Base-by-base conservation (phyloP, 345 rosid genomes). In the Odontarrhena argentea region DNA sequence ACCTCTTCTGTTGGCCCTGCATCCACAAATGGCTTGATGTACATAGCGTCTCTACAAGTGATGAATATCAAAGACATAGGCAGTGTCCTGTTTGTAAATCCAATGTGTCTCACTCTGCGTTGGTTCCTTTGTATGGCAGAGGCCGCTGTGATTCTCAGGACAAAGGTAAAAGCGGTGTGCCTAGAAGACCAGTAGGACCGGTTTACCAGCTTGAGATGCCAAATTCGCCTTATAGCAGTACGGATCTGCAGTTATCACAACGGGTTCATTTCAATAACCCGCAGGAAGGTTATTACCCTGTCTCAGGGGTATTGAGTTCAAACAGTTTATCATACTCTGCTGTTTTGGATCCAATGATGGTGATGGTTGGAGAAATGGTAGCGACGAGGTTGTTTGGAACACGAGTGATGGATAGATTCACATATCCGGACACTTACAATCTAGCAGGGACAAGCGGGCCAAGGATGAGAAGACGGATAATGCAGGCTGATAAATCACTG, bases 41-140 rank as follows among this genome's bases (percentile, higher is more conserved):
- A 25, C 84, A 76, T 41, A 69, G 63, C 52, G 47, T 62, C 24
- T 71, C 83, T 1, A 6, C 73, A 0, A 74, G 82, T 18, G 75
- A 71, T 8, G 67, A 74, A 15, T 79, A 77, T 47, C 61, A 71
- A 55, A 70, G 76, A 35, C 86, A 76, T 48, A 82, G 69, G 42
- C 84, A 82, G n/a, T 94, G 99, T 58, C 99, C 99, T 15, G 97
- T 91, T 45, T 94, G 99, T 81, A 91, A 86, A 79, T 75, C 97
- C 1, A 84, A 86, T 60, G 76, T 94, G 41, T 86, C 99, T 18
- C 59, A 79, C 24, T 63, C 85, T n/a, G 74, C 87, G 6, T 52
- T 94, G 11, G 80, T 94, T 60, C 99, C 99, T 5, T 91, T 94
- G 7, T 91, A 86, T 9, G 89, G 93, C n/a, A 77, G 89, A 8